A percentile compares a stretch with the other conserved stretches of the same genome.
phyloP scores from a whole-genome alignment of 768 basidiomycete species.

The Suillus alpinus region DNA sequence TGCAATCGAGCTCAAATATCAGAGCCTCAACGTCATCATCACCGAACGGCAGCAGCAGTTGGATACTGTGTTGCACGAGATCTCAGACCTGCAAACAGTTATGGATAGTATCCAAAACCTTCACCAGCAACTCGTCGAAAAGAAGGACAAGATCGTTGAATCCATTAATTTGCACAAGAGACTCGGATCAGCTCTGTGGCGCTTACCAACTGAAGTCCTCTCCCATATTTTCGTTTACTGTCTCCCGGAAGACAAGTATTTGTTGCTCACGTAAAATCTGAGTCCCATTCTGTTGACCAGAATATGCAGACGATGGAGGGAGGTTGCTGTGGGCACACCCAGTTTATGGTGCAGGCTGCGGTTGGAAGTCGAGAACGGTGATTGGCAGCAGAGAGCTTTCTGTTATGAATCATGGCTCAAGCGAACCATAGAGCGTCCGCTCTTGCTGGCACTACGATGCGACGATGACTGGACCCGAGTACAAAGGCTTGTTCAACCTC shows the following conservation, averaged over 20 bases:
- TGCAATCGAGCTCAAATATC: neutral
- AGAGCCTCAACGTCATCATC: neutral
- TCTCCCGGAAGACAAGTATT: slow-evolving; percentile 27
- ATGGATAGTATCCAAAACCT: slow-evolving; percentile 11
- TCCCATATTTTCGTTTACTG: slow-evolving; percentile 46
- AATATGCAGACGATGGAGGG: slow-evolving; percentile 43
- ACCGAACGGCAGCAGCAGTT: neutral
- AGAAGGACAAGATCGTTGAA: neutral
- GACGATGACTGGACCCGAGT: neutral
- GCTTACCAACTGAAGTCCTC: slow-evolving; percentile 44
- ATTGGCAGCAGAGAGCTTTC: slow-evolving; percentile 9
- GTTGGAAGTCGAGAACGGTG: slow-evolving; percentile 26
- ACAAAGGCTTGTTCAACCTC: neutral
- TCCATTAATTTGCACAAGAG: slow-evolving; percentile 12
- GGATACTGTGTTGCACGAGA: neutral
- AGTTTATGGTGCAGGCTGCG: slow-evolving; percentile 39
- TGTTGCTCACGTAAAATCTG: neutral
- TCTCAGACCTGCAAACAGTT: slow-evolving; percentile 1
- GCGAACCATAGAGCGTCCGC: slow-evolving; percentile 12
- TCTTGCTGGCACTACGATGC: slow-evolving; percentile 19
- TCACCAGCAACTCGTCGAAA: slow-evolving; percentile 14
- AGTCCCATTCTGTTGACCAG: slow-evolving; percentile 38
- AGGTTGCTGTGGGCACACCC: slow-evolving; percentile 37
- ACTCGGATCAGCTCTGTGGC: slow-evolving; percentile 29
- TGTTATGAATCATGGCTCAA: slow-evolving; percentile 9